Evolutionary conservation across 345 rosid genomes (phyloP).

Genomic region (Camelina neglecta): DNA sequence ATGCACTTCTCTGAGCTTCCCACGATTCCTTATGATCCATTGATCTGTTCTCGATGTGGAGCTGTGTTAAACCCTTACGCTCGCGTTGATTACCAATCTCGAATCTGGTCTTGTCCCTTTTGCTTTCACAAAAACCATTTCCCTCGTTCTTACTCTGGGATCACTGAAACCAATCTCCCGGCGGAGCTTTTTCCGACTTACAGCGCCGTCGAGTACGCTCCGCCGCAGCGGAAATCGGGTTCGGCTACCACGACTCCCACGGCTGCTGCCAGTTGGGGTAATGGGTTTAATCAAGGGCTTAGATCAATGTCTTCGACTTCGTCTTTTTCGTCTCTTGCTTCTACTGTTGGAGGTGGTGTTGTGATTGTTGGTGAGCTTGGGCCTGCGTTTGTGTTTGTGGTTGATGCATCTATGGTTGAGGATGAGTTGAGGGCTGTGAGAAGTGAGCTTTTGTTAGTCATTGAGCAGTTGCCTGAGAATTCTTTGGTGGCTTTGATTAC

Average conservation of each 20-base stretch:
- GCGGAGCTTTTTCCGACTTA: conserved; percentile 98
- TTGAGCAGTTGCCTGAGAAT: conserved; percentile 85
- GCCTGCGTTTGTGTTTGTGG: conserved; percentile 89
- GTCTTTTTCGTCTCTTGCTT: conserved; percentile 54
- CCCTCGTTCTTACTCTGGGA: conserved; percentile 76
- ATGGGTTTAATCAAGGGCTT: conserved; percentile 38
- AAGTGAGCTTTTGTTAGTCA: conserved; percentile 69
- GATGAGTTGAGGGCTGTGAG: conserved; percentile 77
- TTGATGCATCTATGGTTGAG: conserved; percentile 70
- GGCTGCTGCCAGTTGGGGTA: conserved; percentile 23
- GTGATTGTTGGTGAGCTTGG: conserved; percentile 47
- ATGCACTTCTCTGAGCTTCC: conserved; percentile 87
- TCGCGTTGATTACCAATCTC: conserved; percentile 86
- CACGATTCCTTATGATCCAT: conserved; percentile 80
- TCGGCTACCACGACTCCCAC: conserved; percentile 2
- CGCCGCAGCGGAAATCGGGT: conserved; percentile 34
- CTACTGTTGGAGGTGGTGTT: conserved; percentile 38
- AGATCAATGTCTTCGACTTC: conserved; percentile 56
- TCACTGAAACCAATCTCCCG: conserved; percentile 82
- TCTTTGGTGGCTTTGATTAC: conserved; percentile 71
- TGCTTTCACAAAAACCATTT: conserved; percentile 67
- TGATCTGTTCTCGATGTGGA: conserved; percentile 68
- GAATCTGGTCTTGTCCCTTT: conserved; percentile 90
- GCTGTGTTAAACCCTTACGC: conserved; percentile 88
- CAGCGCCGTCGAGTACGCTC: conserved; percentile 75